Conservation (phyloP, 1,284 basidiomycete species). For the Pholiota adiposa region DNA sequence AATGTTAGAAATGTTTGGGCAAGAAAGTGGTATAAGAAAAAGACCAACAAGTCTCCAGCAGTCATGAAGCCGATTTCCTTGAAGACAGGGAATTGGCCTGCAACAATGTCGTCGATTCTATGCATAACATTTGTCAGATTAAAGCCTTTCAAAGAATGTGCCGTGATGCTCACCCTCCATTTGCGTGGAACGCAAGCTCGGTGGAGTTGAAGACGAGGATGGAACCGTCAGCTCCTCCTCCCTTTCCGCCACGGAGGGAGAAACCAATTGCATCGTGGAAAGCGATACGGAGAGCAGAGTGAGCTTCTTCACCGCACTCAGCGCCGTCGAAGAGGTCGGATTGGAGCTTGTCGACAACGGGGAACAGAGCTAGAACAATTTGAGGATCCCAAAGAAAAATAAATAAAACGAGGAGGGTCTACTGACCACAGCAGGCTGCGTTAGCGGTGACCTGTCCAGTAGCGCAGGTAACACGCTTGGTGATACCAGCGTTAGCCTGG, state of each 20-base stretch:
- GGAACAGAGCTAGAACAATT: conserved; percentile 31
- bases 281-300: conserved; percentile 45
- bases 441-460: conserved; percentile 37
- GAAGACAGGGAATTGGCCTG: conserved; percentile 28
- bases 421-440: conserved; percentile 39
- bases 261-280: conserved; percentile 51
- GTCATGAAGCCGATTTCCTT: conserved; percentile 24
- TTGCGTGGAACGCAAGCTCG: conserved; percentile 36
- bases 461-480: conserved; percentile 30
- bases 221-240: conserved; percentile 40
- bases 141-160: neutral
- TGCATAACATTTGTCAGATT: neutral
- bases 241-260: conserved; percentile 29
- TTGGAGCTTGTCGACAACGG: conserved; percentile 41
- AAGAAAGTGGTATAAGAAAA: neutral
- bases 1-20: neutral
- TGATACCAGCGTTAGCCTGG: conserved; percentile 24
- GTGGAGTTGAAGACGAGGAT: conserved; percentile 35
- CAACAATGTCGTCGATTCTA: conserved; percentile 37
- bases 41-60: conserved; percentile 34
- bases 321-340: conserved; percentile 41
- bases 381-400: neutral
- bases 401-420: neutral
- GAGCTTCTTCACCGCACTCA: conserved; percentile 38
- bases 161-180: conserved; percentile 27